Evolutionary conservation across 495 filamentous ascomycete species (phyloP).

Genomic region (Penicillium canariense): DNA sequence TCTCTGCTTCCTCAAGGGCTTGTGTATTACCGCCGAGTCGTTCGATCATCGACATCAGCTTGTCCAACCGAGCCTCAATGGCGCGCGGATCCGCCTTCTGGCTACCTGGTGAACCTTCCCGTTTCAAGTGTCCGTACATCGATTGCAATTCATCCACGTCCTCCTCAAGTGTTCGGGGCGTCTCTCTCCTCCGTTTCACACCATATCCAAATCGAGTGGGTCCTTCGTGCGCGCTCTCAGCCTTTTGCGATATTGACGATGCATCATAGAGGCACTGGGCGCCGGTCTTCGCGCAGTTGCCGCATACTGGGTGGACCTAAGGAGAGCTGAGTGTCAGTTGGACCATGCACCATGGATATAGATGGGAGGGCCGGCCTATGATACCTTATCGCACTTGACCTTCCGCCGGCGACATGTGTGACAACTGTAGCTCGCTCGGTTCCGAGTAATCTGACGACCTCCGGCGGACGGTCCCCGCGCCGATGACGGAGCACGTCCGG

Average conservation of each 20-base stretch:
- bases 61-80: conserved; percentile 45
- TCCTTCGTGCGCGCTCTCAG: conserved; percentile 12
- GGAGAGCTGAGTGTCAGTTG: not conserved
- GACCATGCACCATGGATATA: no score
- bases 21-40: conserved; percentile 34
- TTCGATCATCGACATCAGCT: conserved; percentile 48
- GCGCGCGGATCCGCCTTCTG: conserved; percentile 33
- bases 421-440: conserved; percentile 50
- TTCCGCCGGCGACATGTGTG: conserved; percentile 49
- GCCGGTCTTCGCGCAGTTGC: conserved; percentile 46
- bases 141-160: conserved; percentile 38
- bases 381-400: conserved; percentile 48
- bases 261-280: conserved; percentile 45
- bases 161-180: conserved; percentile 31
- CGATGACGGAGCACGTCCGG: conserved; percentile 11
- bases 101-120: conserved; percentile 22
- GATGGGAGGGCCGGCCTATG: not conserved
- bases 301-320: conserved; percentile 48
- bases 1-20: conserved; percentile 26
- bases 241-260: conserved; percentile 30
- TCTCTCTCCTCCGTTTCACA: conserved; percentile 37
- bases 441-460: conserved; percentile 47
- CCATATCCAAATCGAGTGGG: conserved; percentile 27
- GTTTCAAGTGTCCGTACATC: conserved; percentile 36
- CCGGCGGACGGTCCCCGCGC: conserved; percentile 22